Base-by-base conservation (phyloP, 768 basidiomycete genomes). In the Plicaturopsis crispa region DNA sequence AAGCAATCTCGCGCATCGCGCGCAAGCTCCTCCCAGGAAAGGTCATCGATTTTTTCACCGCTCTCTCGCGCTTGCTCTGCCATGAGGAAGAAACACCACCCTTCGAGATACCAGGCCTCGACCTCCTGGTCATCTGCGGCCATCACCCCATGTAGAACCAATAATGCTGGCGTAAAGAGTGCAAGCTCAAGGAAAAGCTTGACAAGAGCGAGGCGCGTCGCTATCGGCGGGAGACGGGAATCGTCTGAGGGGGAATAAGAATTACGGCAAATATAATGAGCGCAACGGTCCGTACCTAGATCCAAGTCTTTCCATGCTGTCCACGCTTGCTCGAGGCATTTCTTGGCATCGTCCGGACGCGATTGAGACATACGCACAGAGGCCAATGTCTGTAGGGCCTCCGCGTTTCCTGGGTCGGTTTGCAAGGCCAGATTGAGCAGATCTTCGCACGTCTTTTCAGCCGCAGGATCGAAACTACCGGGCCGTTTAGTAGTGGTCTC, bases 51-150 rank as follows among this genome's bases (percentile, higher is more conserved):
- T 13, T 48, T 53, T 24, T 58, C 70, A 14, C 67, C 71, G 10
- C 60, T 70, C 48, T 82, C 78, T 43, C 75, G 70, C 6, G 75
- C 76, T 43, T 81, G 73, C 55, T 85, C 82, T 0, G 78, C 73
- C 75, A 86, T 79, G 33, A 93, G 63, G 64, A 79, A 89, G 68
- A 87, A 90, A 46, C 85, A 84, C 90, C 90, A 96, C 38, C 90
- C 91, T 59, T 93, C 90, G 20, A 94, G 74, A 53, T 94, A 94
- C 81, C 91, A 93, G 1, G 82, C 91, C 49, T 93, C 90, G 10
- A 91, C 80, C 38, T 88, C 83, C 52, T 87, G 73, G 47, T 91
- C 86, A 56, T 93, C 89, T 0, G 79, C 60, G 7, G 81, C 73
- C 60, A 92, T 79, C 7, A 92, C 70, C 10, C 83, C 85, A 31